Evolutionary conservation across 352 stramenopile genomes (phyloP).

Genomic region (Pythium aphanidermatum): DNA sequence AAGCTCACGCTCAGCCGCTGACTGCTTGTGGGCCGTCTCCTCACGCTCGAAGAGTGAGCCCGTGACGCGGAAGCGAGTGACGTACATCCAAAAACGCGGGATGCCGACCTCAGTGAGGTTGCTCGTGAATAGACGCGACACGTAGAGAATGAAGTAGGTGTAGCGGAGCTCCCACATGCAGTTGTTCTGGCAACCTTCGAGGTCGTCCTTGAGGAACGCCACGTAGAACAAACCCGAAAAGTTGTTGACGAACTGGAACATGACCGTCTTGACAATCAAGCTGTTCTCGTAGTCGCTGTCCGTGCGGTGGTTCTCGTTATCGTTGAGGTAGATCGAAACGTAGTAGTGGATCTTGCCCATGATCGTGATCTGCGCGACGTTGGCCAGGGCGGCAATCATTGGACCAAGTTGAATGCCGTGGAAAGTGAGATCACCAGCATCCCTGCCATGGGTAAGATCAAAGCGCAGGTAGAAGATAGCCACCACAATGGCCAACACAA

Average conservation of each 20-base stretch:
- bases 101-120: conserved; percentile 78
- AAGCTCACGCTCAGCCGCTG: conserved; percentile 58
- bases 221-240: conserved; percentile 94
- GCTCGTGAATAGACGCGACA: conserved; percentile 77
- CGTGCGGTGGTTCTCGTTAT: conserved; percentile 93
- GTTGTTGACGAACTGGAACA: conserved; percentile 96
- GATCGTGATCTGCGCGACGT: conserved; percentile 79
- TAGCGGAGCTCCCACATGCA: conserved; percentile 89
- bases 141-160: conserved; percentile 90
- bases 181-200: conserved; percentile 59
- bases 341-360: conserved; percentile 92
- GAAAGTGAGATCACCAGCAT: conserved; percentile 50
- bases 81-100: conserved; percentile 65
- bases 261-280: conserved; percentile 92
- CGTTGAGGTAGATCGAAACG: conserved; percentile 83
- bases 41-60: conserved; percentile 38
- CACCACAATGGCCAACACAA: conserved; percentile 68
- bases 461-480: conserved; percentile 77
- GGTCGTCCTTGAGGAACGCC: conserved; percentile 85
- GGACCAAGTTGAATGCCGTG: conserved; percentile 61
- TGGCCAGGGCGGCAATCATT: conserved; percentile 63
- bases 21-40: conserved; percentile 20
- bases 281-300: conserved; percentile 88
- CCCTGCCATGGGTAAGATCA: conserved; percentile 56
- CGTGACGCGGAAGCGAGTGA: conserved; percentile 59